Conservation (phyloP, 305 asterid genomes). For the Caryopteris hybrid region DNA sequence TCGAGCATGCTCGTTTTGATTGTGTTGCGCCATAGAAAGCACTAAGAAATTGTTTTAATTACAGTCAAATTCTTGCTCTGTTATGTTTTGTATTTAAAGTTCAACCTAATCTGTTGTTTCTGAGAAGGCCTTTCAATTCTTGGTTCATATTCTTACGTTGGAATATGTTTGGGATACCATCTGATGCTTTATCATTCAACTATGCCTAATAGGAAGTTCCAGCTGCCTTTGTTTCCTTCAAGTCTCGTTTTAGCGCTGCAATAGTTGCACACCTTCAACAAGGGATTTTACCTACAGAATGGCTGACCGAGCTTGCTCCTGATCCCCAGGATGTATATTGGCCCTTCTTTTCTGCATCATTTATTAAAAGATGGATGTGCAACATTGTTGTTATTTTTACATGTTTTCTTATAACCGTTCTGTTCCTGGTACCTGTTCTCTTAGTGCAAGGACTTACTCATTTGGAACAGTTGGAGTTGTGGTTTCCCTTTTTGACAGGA, state of each 20-base stretch:
- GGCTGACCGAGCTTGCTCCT: conserved; percentile 91
- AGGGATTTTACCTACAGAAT: conserved; percentile 80
- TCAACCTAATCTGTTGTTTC: background rate
- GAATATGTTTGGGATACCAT: background rate
- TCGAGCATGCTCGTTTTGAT: background rate
- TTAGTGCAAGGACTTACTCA: conserved; percentile 93
- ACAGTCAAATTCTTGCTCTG: background rate
- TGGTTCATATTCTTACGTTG: background rate
- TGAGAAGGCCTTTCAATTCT: background rate
- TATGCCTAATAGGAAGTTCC: conserved; percentile 60
- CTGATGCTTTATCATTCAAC: conserved; percentile 14
- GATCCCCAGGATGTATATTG: conserved; percentile 89
- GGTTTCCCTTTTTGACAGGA: conserved; percentile 76
- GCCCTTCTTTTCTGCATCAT: conserved; percentile 96
- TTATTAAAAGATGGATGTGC: conserved; percentile 70
- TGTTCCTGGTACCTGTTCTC: conserved; percentile 77
- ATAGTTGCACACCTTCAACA: conserved; percentile 65
- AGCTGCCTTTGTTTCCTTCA: conserved; percentile 95
- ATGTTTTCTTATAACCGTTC: conserved; percentile 47
- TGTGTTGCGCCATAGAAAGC: background rate
- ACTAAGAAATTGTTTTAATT: background rate
- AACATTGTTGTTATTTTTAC: conserved; percentile 55
- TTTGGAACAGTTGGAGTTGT: conserved; percentile 77
- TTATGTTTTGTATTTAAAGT: background rate
- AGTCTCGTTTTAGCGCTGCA: conserved; percentile 78